These are phyloP conservation scores for Leersia perrieri DNA, from an alignment of 176 grass and related monocot species.

Conservation along the genomic window DNA sequence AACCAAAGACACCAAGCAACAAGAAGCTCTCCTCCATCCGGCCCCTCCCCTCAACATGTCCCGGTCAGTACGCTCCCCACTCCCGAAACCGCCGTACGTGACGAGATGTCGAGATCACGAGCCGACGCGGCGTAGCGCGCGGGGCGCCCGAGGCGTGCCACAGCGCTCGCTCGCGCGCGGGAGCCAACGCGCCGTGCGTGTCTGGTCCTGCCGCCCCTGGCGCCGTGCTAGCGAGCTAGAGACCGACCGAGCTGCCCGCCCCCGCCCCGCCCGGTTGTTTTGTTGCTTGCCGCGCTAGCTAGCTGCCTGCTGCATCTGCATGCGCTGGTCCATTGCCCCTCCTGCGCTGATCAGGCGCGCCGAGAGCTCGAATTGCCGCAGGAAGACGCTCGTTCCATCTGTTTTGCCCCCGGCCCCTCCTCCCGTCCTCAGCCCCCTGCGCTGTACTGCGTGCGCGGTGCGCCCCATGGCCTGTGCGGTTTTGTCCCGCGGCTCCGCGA, in stretches of 20 bases:
- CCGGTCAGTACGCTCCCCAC: background rate
- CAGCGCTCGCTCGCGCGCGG: background rate
- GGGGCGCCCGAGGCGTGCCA: background rate
- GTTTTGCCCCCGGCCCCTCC: conserved; percentile 22
- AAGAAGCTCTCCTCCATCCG: background rate
- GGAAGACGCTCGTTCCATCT: conserved; percentile 29
- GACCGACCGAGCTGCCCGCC: background rate
- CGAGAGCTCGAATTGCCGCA: conserved; percentile 6
- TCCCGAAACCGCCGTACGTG: background rate
- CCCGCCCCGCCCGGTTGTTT: too few relatives aligned
- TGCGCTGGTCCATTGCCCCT: conserved; percentile 1
- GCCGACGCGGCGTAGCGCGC: background rate
- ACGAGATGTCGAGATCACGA: conserved; percentile 9
- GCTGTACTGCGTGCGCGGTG: too few relatives aligned
- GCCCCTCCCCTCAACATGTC: background rate
- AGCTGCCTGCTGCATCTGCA: background rate
- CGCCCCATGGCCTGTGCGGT: background rate
- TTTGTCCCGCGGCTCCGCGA: background rate
- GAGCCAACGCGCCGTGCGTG: background rate
- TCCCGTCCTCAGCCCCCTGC: too few relatives aligned
- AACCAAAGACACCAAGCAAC: too few relatives aligned
- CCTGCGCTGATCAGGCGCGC: background rate
- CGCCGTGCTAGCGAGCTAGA: background rate
- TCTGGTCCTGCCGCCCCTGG: background rate
- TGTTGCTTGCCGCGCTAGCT: background rate